Evolutionary conservation across 1,284 basidiomycete genomes (phyloP), one percentile per base, ranked within the genome.

Genomic region (Albatrellus sp.): DNA sequence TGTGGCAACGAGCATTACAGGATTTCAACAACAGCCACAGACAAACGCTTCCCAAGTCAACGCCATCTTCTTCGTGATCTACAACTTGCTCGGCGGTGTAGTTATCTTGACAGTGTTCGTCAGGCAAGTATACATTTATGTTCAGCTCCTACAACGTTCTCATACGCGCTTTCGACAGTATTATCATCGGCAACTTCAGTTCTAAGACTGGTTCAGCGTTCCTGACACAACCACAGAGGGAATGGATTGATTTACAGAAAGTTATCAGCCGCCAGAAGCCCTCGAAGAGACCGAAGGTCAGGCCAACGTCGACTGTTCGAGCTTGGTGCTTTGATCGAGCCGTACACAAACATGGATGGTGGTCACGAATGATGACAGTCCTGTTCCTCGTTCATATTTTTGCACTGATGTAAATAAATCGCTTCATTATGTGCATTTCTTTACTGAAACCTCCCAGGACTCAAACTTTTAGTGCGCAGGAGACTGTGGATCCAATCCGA

Each of bases 181-280:
- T 97, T 60, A 96, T 97, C 62, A 97, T 98, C 57, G 85, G 86
- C 44, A 96, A 96, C 62, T 97, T 97, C 65, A 81, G 79, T 51
- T 78, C 80, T 16, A 82, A 79, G 56, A 93, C 88, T 5, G 91
- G 91, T 29, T 77, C 76, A 31, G 91, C 85, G 4, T 78, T 87
- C 46, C 67, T 88, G 39, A 98, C 92, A 0, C 77, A 82, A 44
- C 75, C 90, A n/a, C 94, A 98, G 59, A 70, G 86, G 46, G 90
- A 93, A 60, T 98, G 94, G 94, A 86, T 93, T 46, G 91, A 98
- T 60, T 63, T 98, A 16, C 79, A 89, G 53, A 90, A 91, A 57
- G 70, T 94, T 39, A 87, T 98, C 60, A 79, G 73, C 46, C 80
- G 90, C 19, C 92, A 98, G 57, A 72, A 77, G 30, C 93, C 94